Base-by-base conservation (phyloP, 441 rosid species). In the Adansonia rubrostipa region DNA sequence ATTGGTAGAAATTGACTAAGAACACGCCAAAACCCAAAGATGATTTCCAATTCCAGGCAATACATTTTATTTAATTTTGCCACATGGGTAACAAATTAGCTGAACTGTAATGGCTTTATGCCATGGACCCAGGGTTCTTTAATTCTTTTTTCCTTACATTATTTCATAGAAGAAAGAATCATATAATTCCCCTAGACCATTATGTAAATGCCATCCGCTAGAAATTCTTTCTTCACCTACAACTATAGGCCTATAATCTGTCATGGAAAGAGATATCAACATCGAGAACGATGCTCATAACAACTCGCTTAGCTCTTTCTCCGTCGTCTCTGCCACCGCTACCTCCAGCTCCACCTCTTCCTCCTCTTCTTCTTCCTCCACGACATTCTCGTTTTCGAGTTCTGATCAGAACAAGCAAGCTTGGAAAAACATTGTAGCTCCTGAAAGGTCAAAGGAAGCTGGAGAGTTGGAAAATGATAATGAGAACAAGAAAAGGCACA, bases 41-140 rank as follows among this genome's bases (percentile, higher is more conserved):
- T 36, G 51, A 64, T 36, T 36, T 9, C 50, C n/a, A 8, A 36
- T 62, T 62, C 9, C 67, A 13, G 67, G 40, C 17, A 33, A 17
- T 62, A 28, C 42, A 62, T 5, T 28, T 28, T 79, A 65, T 71
- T 71, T 75, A 57, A 61, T 65, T 71, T 78, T 60, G 53, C 74
- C 84, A 84, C 86, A 80, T 79, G 87, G 76, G 54, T 47, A 79
- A 77, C 82, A 82, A 84, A 60, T 69, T 82, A 77, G 84, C 54
- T 83, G 80, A 82, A 80, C 85, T 80, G 82, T 80, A 77, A 51
- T 54, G 14, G 24, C 57, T 19, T 74, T 56, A 60, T 56, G 75
- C 54, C 64, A 15, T 77, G 85, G 81, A 78, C 82, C 86, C 80
- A 68, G 36, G 15, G 48, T 69, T 74, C 79, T 82, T 82, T 82